These are phyloP conservation scores for Rhododendron ovatum DNA, from an alignment of 148 eudicot species.

Conservation along the genomic window DNA sequence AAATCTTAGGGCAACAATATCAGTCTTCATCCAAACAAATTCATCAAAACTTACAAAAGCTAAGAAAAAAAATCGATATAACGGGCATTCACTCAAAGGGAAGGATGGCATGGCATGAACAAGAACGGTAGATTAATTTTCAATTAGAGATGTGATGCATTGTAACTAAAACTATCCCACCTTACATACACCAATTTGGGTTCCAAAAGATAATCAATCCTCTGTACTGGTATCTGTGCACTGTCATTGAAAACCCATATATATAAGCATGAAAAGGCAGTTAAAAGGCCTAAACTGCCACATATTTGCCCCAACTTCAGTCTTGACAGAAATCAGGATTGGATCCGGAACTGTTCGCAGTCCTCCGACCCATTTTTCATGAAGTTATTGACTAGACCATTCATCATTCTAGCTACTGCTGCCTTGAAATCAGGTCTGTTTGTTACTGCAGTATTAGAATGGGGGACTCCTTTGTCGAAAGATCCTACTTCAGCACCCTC, in stretches of 20 bases:
- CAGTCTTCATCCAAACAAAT: neutral
- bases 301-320: neutral
- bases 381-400: conserved; percentile 37
- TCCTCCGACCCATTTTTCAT: conserved; percentile 46
- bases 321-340: conserved; percentile 6
- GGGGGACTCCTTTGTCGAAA: neutral
- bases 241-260: neutral
- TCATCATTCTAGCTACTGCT: conserved; percentile 37
- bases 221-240: conserved; percentile 9
- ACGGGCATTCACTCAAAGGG: neutral
- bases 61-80: neutral
- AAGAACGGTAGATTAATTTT: neutral
- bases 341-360: conserved; percentile 41
- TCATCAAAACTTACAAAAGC: neutral
- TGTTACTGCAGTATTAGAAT: neutral
- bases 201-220: neutral
- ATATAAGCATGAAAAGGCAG: neutral
- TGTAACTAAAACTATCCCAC: neutral
- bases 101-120: neutral
- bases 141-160: neutral
- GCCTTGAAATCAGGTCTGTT: conserved; percentile 5
- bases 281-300: neutral
- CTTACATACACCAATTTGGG: conserved; percentile 1
- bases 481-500: conserved; percentile 62
- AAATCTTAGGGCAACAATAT: neutral